phyloP scores from a whole-genome alignment of 352 stramenopile genomes.

The Detonula confervacea region DNA sequence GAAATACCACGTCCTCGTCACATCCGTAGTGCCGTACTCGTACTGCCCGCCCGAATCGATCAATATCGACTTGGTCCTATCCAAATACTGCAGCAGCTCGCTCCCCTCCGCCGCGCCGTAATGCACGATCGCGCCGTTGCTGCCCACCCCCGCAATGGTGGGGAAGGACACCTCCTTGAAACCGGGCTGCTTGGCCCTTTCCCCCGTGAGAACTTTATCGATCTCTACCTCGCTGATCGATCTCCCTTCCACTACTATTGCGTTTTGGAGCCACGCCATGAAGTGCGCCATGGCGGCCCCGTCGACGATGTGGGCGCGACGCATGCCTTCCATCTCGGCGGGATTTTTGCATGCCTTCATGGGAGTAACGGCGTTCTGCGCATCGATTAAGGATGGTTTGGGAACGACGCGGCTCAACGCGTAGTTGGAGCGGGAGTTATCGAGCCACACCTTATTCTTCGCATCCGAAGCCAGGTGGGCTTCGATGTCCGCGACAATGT shows the following conservation, averaged over 20 bases:
- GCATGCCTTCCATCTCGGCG: slow-evolving; percentile 95
- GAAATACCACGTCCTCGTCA: slow-evolving; percentile 98
- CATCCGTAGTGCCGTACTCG: slow-evolving; percentile 97
- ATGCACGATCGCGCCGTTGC: slow-evolving; percentile 97
- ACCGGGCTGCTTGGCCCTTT: slow-evolving; percentile 86
- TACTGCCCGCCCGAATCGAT: slow-evolving; percentile 99
- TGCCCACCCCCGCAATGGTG: slow-evolving; percentile 96
- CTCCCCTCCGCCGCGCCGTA: slow-evolving; percentile 86
- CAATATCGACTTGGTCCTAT: slow-evolving; percentile 90
- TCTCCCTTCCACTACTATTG: slow-evolving; percentile 78
- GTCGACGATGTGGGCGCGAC: slow-evolving; percentile 93
- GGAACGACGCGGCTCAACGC: slow-evolving; percentile 73
- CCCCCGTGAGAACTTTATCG: slow-evolving; percentile 90
- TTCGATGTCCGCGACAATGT: slow-evolving; percentile 68
- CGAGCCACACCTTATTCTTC: slow-evolving; percentile 78
- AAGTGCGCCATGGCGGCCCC: slow-evolving; percentile 94
- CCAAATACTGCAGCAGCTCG: slow-evolving; percentile 89
- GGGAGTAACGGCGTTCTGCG: slow-evolving; percentile 78
- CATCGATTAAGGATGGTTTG: slow-evolving; percentile 59
- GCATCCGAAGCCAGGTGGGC: slow-evolving; percentile 46
- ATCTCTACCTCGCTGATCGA: slow-evolving; percentile 89
- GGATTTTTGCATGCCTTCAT: slow-evolving; percentile 93
- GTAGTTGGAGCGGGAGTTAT: slow-evolving; percentile 74
- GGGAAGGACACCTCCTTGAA: slow-evolving; percentile 96
- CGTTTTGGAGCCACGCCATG: slow-evolving; percentile 92